Evolutionary conservation across 441 rosid species (phyloP).

Genomic region (Adansonia madagascariensis): DNA sequence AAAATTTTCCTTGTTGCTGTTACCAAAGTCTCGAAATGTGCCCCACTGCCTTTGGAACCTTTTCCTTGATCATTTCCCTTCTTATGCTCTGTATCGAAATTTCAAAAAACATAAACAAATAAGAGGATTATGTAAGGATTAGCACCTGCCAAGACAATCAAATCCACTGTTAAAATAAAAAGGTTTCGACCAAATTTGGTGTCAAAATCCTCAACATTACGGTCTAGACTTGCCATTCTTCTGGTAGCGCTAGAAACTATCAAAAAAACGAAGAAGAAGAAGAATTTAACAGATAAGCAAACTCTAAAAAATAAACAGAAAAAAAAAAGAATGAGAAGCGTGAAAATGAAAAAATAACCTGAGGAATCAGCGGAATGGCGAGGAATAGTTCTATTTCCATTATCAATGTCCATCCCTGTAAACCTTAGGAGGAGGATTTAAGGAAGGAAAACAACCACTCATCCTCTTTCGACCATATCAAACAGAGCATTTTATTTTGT

Average conservation of each 20-base stretch:
- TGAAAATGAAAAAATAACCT: neutral
- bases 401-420: neutral
- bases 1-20: conserved; percentile 53
- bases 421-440: neutral
- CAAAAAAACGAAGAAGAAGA: neutral
- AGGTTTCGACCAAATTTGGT: conserved; percentile 6
- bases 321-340: neutral
- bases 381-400: neutral
- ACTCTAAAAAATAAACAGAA: neutral
- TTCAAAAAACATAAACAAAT: neutral
- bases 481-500: too few relatives aligned
- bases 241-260: conserved; percentile 38
- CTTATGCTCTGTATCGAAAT: conserved; percentile 44
- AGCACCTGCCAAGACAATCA: neutral
- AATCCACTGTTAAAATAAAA: neutral
- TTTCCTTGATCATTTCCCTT: conserved; percentile 31
- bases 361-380: neutral
- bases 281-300: neutral
- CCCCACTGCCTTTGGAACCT: conserved; percentile 45
- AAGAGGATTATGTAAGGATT: neutral
- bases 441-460: neutral
- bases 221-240: conserved; percentile 38
- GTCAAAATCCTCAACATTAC: conserved; percentile 33
- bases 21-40: conserved; percentile 57
- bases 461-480: neutral